Conservation (phyloP, 208 protist genomes). For the Porcisia hertigi region DNA sequence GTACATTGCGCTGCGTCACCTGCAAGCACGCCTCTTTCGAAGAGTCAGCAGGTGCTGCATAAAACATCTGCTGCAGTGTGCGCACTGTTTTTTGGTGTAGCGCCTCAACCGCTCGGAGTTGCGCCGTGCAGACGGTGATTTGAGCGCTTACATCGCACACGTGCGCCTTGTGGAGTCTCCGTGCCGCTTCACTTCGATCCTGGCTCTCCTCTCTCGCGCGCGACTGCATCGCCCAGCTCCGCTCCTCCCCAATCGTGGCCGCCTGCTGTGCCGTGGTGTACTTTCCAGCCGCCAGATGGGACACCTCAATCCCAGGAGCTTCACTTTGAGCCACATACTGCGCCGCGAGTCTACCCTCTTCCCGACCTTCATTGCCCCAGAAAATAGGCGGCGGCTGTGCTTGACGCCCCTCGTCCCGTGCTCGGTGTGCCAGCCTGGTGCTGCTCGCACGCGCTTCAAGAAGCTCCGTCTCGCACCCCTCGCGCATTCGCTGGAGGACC, state of each 20-base stretch:
- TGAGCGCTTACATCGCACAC: slow-evolving; percentile 12
- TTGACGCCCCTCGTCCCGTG: slow-evolving; percentile 14
- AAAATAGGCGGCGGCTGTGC: slow-evolving; percentile 3
- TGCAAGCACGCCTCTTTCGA: slow-evolving; percentile 19
- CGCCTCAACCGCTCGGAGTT: background rate
- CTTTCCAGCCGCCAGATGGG: background rate
- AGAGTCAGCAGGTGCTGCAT: slow-evolving; percentile 4
- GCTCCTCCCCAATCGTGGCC: background rate
- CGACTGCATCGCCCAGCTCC: background rate
- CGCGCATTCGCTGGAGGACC: background rate
- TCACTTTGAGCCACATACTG: slow-evolving; percentile 14
- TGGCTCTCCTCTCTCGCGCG: background rate
- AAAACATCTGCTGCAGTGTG: slow-evolving; percentile 4
- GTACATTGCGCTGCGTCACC: slow-evolving; percentile 1
- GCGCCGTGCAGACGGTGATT: background rate
- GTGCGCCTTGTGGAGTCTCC: slow-evolving; percentile 3
- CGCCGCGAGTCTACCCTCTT: slow-evolving; percentile 4
- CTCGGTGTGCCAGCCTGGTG: background rate
- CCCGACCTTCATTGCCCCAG: background rate
- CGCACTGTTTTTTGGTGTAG: background rate
- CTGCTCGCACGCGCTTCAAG: background rate
- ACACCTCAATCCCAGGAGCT: slow-evolving; percentile 2
- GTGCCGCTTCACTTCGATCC: background rate
- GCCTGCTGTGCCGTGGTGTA: background rate
- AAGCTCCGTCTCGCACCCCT: slow-evolving; percentile 1